Conservation (phyloP, 2,329 filamentous ascomycete genomes). For the Curvularia eragrostidis region DNA sequence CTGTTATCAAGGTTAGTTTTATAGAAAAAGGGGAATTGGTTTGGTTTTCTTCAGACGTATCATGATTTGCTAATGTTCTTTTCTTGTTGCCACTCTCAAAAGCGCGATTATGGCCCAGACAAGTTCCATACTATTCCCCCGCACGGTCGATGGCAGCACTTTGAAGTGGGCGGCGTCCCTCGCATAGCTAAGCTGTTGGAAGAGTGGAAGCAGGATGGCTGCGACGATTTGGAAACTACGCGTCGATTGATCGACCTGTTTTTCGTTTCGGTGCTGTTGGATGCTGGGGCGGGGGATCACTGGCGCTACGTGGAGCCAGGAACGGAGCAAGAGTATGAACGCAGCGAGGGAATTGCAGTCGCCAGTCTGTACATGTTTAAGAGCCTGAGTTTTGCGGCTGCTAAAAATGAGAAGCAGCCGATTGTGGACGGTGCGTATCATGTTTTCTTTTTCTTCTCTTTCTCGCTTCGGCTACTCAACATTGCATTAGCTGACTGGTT, state of each 20-base stretch:
- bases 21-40: no score
- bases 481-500: neutral
- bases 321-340: conserved; percentile 76
- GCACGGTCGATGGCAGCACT: conserved; percentile 83
- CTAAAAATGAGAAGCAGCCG: conserved; percentile 73
- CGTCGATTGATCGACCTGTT: conserved; percentile 79
- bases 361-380: conserved; percentile 90
- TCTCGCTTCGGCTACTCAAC: neutral
- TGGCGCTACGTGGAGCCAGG: conserved; percentile 92
- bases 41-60: no score
- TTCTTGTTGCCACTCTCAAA: conserved; percentile 35
- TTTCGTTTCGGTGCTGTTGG: conserved; percentile 78
- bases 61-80: neutral
- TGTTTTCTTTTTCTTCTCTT: neutral
- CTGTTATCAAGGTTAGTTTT: conserved; percentile 79
- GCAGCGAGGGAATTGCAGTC: conserved; percentile 85
- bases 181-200: conserved; percentile 71
- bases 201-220: conserved; percentile 60
- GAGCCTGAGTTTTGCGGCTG: conserved; percentile 77
- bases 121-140: conserved; percentile 63
- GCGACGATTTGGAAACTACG: conserved; percentile 74
- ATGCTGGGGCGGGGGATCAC: conserved; percentile 83
- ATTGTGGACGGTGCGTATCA: conserved; percentile 71
- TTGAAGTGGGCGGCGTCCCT: conserved; percentile 75
- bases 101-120: conserved; percentile 71